Base-by-base conservation (phyloP, 2,329 filamentous ascomycete genomes). In the Ampelomyces quisqualis region DNA sequence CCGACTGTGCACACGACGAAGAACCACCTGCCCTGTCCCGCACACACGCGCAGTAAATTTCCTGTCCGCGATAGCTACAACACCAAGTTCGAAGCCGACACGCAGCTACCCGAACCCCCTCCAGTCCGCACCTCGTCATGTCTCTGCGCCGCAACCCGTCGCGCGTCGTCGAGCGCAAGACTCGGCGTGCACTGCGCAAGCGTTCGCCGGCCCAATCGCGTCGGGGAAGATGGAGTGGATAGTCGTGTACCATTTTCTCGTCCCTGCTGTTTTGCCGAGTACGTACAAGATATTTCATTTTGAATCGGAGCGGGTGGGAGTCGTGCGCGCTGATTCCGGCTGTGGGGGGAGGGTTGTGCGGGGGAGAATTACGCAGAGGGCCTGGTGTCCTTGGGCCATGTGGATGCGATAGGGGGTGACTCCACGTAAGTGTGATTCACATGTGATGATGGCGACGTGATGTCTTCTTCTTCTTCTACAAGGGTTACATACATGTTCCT, bases 11-110 rank as follows among this genome's bases (percentile, higher is more conserved):
- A 71, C 36, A 59, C 69, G 0, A 64, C 72, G 53, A 73, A 73
- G 57, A 69, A 70, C 24, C 70, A 72, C 37, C 45, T 73, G 0
- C 70, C 71, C 24, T 64, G 0, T 70, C 71, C 24, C 65, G 66
- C 3, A 62, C 67, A 5, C 70, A 73, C 41, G 53, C 62, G 0
- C 63, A 70, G 5, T 53, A 64, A 1, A 62, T 64, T 23, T 65
- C 58, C 47, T 73, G 70, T 35, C 62, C 60, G 10, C 60, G 69
- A 14, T 73, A n/a, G 70, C 45, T 68, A 65, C 17, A 31, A 50
- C 0, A 60, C 62, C n/a, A n/a, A n/a, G 2, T 72, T 72, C 47
- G 58, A 67, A 11, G 46, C 51, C 1, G 62, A 67, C 15, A 44
- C n/a, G 49, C 3, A 55, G 64, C 4, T 55, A 70, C 2, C 58